Conservation (phyloP, 2,329 filamentous ascomycete genomes). For the Ascochyta koolunga region DNA sequence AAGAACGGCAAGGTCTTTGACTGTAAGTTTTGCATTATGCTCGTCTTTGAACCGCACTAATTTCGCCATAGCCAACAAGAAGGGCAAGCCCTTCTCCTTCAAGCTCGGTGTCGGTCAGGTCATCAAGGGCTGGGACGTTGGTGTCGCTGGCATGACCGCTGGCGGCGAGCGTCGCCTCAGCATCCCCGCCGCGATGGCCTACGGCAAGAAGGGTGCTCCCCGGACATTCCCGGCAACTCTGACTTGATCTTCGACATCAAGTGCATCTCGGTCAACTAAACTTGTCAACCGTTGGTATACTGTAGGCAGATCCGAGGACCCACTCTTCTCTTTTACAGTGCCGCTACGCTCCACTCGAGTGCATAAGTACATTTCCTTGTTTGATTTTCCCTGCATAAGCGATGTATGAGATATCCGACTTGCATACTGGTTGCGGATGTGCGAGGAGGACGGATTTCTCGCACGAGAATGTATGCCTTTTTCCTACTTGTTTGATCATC, state of each 20-base stretch:
- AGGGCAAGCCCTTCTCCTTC: slow-evolving; percentile 96
- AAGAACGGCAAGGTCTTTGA: slow-evolving; percentile 95
- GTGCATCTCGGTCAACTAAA: slow-evolving; percentile 56
- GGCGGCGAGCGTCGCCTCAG: slow-evolving; percentile 93
- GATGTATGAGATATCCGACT: slow-evolving; percentile 50
- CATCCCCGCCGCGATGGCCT: slow-evolving; percentile 85
- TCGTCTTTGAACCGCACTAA: slow-evolving; percentile 24
- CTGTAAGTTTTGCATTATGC: slow-evolving; percentile 61
- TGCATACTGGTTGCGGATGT: slow-evolving; percentile 46
- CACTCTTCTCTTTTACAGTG: slow-evolving; percentile 35
- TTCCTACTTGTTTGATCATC: slow-evolving; percentile 30
- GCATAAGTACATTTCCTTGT: slow-evolving; percentile 23
- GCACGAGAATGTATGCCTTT: slow-evolving; percentile 21
- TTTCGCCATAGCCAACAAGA: slow-evolving; percentile 82
- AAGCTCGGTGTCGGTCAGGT: slow-evolving; percentile 94
- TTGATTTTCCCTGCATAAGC: slow-evolving; percentile 42
- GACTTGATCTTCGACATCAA: slow-evolving; percentile 84
- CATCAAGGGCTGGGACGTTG: slow-evolving; percentile 98
- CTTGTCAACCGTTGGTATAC: slow-evolving; percentile 11
- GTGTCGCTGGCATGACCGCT: slow-evolving; percentile 87
- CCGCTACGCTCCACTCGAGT: slow-evolving; percentile 38
- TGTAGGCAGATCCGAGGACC: slow-evolving; percentile 17
- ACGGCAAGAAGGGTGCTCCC: slow-evolving; percentile 78
- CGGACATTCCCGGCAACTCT: slow-evolving; percentile 90
- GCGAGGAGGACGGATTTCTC: slow-evolving; percentile 53